A percentile compares a stretch with the other conserved stretches of the same genome.
phyloP scores from a whole-genome alignment of 352 stramenopile genomes.

The Peronospora farinosa region DNA sequence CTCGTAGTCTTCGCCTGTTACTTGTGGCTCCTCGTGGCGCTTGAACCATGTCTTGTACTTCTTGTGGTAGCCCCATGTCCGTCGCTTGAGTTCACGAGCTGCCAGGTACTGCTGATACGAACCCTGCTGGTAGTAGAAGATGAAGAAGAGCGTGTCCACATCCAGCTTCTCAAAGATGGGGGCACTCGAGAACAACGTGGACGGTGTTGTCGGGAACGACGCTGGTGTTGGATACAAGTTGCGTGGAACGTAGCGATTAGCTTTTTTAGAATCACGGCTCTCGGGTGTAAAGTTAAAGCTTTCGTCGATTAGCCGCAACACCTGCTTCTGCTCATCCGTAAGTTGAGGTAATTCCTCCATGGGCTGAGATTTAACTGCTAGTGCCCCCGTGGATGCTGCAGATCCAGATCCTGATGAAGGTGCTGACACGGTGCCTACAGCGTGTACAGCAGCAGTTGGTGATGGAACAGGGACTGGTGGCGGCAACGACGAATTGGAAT shows the following conservation, averaged over 20 bases:
- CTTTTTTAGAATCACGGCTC: slow-evolving; percentile 85
- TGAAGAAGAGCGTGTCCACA: slow-evolving; percentile 98
- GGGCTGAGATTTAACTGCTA: slow-evolving; percentile 13
- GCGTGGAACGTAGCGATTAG: slow-evolving; percentile 89
- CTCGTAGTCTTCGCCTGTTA: slow-evolving; percentile 98
- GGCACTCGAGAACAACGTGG: slow-evolving; percentile 90
- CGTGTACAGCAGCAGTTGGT: slow-evolving; percentile 6
- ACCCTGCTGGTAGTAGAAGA: slow-evolving; percentile 99
- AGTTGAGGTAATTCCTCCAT: slow-evolving; percentile 46
- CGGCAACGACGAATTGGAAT: slow-evolving; percentile 26
- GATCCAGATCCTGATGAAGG: slow-evolving; percentile 11
- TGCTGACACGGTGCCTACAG: slow-evolving; percentile 8
- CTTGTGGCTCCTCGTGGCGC: slow-evolving; percentile 92
- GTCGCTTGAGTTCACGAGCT: slow-evolving; percentile 95
- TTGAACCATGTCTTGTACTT: slow-evolving; percentile 99
- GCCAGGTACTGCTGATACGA: slow-evolving; percentile 99
- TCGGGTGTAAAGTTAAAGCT: slow-evolving; percentile 90
- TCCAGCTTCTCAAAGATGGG: slow-evolving; percentile 96
- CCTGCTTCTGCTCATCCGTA: slow-evolving; percentile 75
- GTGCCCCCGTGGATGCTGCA: slow-evolving; percentile 16
- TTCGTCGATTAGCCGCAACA: slow-evolving; percentile 77
- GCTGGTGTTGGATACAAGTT: slow-evolving; percentile 92
- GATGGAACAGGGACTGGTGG: slow-evolving; percentile 26
- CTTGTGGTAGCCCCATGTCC: slow-evolving; percentile 99
- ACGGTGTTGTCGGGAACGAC: slow-evolving; percentile 86